phyloP scores from a whole-genome alignment of 306 rosid species.

The Cajanus cajan region DNA sequence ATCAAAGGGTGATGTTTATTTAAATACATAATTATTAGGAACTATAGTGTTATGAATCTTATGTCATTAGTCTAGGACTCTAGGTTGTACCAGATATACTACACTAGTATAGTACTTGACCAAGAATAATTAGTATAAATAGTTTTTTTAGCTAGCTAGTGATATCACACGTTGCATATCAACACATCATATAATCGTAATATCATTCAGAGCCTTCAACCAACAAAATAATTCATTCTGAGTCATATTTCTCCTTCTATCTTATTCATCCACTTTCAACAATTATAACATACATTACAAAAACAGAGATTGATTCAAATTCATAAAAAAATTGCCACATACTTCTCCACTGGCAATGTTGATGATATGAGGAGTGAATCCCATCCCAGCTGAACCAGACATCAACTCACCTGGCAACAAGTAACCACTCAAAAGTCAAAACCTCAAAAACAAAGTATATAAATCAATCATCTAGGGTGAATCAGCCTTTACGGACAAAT shows the following conservation, averaged over 20 bases:
- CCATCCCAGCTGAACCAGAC: constrained; percentile 83
- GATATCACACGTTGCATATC: background rate
- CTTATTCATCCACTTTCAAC: background rate
- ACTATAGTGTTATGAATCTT: background rate
- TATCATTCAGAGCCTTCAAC: background rate
- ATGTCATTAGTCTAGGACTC: background rate
- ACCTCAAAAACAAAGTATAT: constrained; percentile 17
- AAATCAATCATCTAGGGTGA: background rate
- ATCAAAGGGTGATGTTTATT: background rate
- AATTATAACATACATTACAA: background rate
- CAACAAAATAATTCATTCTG: background rate
- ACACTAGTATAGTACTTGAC: background rate
- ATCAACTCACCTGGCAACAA: constrained; percentile 67
- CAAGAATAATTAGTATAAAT: background rate
- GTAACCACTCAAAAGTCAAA: constrained; percentile 33
- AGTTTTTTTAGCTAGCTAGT: background rate
- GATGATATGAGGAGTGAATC: constrained; percentile 89
- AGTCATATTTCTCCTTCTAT: background rate
- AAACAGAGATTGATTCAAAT: background rate
- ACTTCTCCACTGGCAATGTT: constrained; percentile 84
- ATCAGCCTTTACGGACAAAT: background rate
- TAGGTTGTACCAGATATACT: background rate
- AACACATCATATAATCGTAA: background rate
- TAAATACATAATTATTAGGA: background rate
- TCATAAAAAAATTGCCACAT: constrained; percentile 32